Evolutionary conservation across 2,329 filamentous ascomycete genomes (phyloP).

Genomic region (Aspergillus proliferans): DNA sequence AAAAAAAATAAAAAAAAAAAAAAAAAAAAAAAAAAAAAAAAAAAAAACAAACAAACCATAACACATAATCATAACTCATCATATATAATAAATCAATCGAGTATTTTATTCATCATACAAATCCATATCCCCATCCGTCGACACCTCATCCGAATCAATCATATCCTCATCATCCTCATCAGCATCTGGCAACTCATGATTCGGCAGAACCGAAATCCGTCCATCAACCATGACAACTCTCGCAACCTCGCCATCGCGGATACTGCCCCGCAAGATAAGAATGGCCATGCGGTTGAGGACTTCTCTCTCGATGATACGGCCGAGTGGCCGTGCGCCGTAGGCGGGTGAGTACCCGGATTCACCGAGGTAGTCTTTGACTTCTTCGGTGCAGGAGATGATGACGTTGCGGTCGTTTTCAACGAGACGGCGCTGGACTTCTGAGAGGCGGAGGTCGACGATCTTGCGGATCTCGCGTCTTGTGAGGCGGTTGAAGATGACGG

Average conservation of each 20-base stretch:
- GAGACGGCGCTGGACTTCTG: conserved; percentile 89
- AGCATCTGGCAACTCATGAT: conserved; percentile 59
- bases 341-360: conserved; percentile 88
- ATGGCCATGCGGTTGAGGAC: conserved; percentile 91
- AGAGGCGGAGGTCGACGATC: conserved; percentile 86
- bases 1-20: no score
- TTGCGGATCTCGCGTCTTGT: conserved; percentile 82
- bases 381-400: conserved; percentile 69
- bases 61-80: not conserved
- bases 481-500: conserved; percentile 97
- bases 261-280: conserved; percentile 75
- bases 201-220: conserved; percentile 73
- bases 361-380: conserved; percentile 90
- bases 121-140: conserved; percentile 65
- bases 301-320: conserved; percentile 91
- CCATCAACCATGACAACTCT: conserved; percentile 72
- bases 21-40: no score
- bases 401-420: conserved; percentile 78
- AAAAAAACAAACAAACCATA: not conserved
- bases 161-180: conserved; percentile 62
- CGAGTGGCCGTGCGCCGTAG: conserved; percentile 85
- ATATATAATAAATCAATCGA: not conserved
- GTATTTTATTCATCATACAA: conserved; percentile 48
- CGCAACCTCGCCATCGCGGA: conserved; percentile 80
- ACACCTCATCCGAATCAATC: conserved; percentile 69